Base-by-base conservation (phyloP, 2,329 filamentous ascomycete genomes). In the Colletotrichum trifolii region DNA sequence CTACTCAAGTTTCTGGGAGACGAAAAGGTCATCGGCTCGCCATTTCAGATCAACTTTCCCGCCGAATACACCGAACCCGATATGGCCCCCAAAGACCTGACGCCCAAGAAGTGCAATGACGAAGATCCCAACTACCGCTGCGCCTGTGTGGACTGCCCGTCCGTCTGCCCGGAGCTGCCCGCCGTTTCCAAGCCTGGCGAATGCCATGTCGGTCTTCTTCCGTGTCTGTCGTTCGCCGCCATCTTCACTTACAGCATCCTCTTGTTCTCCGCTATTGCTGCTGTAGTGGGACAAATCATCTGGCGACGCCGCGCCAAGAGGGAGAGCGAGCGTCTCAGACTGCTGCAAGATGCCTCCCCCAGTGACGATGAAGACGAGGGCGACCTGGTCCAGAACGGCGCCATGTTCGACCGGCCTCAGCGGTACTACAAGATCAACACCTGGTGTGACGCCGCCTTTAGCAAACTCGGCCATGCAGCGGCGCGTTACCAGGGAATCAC, bases 1-100 rank as follows among this genome's bases (percentile, higher is more conserved):
- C 91, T 99, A 71, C 81, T 99, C 70, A 95, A 94, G 73, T 99
- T 98, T 72, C 80, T 99, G 39, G 96, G 96, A 13, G 90, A 97
- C 76, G 95, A 97, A 82, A 96, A 96, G 76, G 84, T 90, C 2
- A 85, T 95, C 25, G 96, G 96, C 4, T 98, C 95, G 61, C 96
- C 96, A 0, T 99, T 99, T 78, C 96, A 99, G 81, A 97, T 99
- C 81, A 96, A 99, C 81, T 99, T 96, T 72, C 95, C 87, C 9
- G 81, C 77, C 9, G 76, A 85, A 8, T 87, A 89, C 68, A 76
- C 83, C 10, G 87, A 92, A 53, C 84, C 87, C 0, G 83, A 81
- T n/a, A 96, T 98, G 91, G 75, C 84, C 9, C 82, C 93, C 1
- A 82, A 90, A 69, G 80, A 91, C 39, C 91, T 94, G 79, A 87